Evolutionary conservation across 192 early-diverging fungal genomes (phyloP), one percentile per base, ranked within the genome.

Genomic region (Chytriomyces sp.): DNA sequence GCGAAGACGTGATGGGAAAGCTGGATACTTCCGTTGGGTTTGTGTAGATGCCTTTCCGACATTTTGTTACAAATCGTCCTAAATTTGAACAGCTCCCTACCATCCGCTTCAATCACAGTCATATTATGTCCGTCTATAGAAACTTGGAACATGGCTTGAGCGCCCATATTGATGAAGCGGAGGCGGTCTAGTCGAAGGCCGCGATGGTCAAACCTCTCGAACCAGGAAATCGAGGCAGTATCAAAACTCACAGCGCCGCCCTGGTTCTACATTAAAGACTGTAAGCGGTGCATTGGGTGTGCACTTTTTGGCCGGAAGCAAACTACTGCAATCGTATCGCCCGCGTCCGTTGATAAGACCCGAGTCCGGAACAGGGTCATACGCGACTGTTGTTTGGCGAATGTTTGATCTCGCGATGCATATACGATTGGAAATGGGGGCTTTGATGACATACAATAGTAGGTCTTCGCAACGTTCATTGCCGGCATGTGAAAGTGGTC

Each of bases 101-200:
- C 92, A 58, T 93, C 92, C 31, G 86, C 84, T 76, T 95, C 93
- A 72, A 95, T 90, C 19, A 95, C 82, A 36, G 76, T 79, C 75
- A 95, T 81, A 1, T 74, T 72, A 67, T 94, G 93, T n/a, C 86
- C 88, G 64, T 92, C 92, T 52, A 95, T 92, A 31, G 80, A 82
- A 64, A 95, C 84, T 59, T 85, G 80, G 82, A 91, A 95, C 80
- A 85, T 88, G 17, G 88, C 74, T 57, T 90, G 77, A 19, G 89
- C 91, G 39, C 88, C 88, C 88, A 90, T 93, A 78, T 91, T 92
- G 79, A 95, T 90, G 54, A 95, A 64, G 3, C 94, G 88, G 58
- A 95, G 62, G 59, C 93, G 87, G 75, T 94, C 93, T 49, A n/a
- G 44, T n/a, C 10, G 5, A 84, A n/a, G n/a, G n/a, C n/a, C n/a